phyloP scores from a whole-genome alignment of 1,284 basidiomycete genomes.

The Moniliophthora roreri region DNA sequence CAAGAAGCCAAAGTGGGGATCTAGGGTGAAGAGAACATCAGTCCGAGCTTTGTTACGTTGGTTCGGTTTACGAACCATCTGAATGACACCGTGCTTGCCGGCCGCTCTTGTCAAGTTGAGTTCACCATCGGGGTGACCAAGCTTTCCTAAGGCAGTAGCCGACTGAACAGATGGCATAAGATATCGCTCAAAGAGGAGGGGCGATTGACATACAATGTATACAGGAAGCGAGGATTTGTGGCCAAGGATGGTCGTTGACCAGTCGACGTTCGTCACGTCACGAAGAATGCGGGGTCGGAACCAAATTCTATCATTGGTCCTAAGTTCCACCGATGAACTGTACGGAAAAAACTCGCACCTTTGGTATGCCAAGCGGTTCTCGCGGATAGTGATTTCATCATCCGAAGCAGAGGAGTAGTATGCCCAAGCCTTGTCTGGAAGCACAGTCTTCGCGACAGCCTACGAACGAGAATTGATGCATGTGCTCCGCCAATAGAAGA shows the following conservation, averaged over 20 bases:
- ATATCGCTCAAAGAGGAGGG: not conserved
- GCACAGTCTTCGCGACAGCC: conserved; percentile 72
- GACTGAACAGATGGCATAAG: conserved; percentile 40
- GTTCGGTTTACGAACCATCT: conserved; percentile 75
- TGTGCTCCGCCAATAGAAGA: too few species aligned
- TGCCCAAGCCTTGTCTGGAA: conserved; percentile 85
- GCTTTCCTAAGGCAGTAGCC: conserved; percentile 82
- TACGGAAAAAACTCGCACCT: conserved; percentile 39
- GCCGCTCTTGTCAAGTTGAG: conserved; percentile 85
- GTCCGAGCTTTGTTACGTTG: not conserved
- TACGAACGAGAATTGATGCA: conserved; percentile 21
- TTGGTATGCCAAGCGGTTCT: conserved; percentile 88
- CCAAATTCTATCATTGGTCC: conserved; percentile 67
- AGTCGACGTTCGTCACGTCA: conserved; percentile 83
- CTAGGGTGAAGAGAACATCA: conserved; percentile 34
- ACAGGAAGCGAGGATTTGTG: conserved; percentile 75
- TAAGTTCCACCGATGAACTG: not conserved
- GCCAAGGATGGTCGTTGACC: conserved; percentile 78
- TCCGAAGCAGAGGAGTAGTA: conserved; percentile 88
- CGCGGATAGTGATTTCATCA: conserved; percentile 85
- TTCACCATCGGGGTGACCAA: conserved; percentile 93
- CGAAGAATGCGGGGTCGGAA: conserved; percentile 89
- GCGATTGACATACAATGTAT: conserved; percentile 57
- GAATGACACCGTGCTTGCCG: conserved; percentile 77
- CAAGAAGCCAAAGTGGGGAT: conserved; percentile 89